Evolutionary conservation across 257 asterid genomes (phyloP), one percentile per base, ranked within the genome.

Genomic region (Solanum gracilifrons): DNA sequence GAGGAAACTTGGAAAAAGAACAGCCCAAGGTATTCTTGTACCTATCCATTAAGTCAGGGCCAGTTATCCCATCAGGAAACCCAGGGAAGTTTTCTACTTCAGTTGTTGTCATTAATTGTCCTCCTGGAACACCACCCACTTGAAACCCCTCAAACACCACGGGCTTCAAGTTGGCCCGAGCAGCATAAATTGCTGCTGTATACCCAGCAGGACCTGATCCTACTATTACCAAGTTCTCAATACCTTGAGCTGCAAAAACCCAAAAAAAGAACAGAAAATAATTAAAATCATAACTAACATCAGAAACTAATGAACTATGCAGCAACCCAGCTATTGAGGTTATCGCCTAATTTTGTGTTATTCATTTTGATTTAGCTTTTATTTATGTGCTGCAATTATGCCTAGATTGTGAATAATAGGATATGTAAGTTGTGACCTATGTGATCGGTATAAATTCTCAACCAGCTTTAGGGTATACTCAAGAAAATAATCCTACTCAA

Each of bases 131-230:
- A 87, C 99, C 99, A 90, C 99, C 99, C 48, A 91, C 93, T 91
- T 95, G 99, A 92, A 85, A 97, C 39, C 99, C 99, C 90, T 97
- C 99, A 88, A 95, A 97, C 36, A 97, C 95, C 18, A 95, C 92
- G 8, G 99, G 98, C 92, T 97, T 97, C 90, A 97, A 90, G 89
- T 97, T 95, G 48, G 99, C 98, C 79, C 99, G 92, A 85, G 94
- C 97, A 6, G 98, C 98, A 90, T 95, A 97, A 85, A 97, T 95
- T 23, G 98, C 98, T 68, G 98, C 98, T 7, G 99, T 97, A 88
- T 97, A 97, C 88, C 98, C 98, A 55, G 98, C 98, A 48, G 99
- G 99, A 12, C 99, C 99, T 48, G 99, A 96, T 62, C 99, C 99
- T 89, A 96, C 93, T 87, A 96, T 96, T n/a, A 95, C 98, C 83